These are phyloP conservation scores for Diutina catenulata DNA, from an alignment of 1,139 yeast species.

Conservation along the genomic window DNA sequence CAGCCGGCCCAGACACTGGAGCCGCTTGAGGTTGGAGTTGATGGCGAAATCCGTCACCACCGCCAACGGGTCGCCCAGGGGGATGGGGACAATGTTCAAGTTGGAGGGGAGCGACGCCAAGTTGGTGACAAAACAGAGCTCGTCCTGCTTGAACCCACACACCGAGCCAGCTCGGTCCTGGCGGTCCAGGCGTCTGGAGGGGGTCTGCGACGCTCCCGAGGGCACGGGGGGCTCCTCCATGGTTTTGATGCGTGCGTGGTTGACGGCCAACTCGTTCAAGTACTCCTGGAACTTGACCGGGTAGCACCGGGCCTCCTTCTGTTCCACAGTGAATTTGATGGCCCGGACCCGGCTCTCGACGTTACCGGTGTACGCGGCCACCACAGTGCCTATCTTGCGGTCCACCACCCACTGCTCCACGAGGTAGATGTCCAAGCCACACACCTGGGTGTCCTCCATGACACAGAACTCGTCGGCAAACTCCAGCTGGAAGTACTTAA, in stretches of 20 bases:
- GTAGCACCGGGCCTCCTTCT: conserved; percentile 44
- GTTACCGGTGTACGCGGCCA: conserved; percentile 81
- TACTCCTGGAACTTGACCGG: conserved; percentile 48
- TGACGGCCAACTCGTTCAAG: conserved; percentile 50
- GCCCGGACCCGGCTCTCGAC: conserved; percentile 49
- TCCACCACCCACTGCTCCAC: conserved; percentile 92
- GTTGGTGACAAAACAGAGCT: conserved; percentile 65
- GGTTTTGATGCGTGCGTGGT: conserved; percentile 38
- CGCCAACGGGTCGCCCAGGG: conserved; percentile 45
- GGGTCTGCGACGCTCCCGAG: no score
- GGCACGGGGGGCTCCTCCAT: conserved; percentile 34
- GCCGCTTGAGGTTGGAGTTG: conserved; percentile 63
- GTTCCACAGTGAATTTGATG: conserved; percentile 44
- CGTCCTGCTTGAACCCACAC: no score
- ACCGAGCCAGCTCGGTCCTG: no score
- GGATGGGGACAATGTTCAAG: conserved; percentile 58
- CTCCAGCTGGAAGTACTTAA: conserved; percentile 33
- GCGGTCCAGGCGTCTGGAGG: background rate
- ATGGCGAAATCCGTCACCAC: conserved; percentile 50
- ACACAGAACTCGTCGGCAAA: conserved; percentile 29
- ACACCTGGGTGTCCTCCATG: conserved; percentile 31
- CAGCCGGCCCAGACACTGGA: conserved; percentile 81
- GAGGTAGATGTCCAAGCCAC: conserved; percentile 78
- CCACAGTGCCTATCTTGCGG: conserved; percentile 53
- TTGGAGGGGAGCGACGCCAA: conserved; percentile 70